A percentile compares a stretch with the other conserved stretches of the same genome.
These are phyloP conservation scores for Trematosphaeria pertusa DNA, from an alignment of 2,329 filamentous ascomycete species.

Conservation along the genomic window DNA sequence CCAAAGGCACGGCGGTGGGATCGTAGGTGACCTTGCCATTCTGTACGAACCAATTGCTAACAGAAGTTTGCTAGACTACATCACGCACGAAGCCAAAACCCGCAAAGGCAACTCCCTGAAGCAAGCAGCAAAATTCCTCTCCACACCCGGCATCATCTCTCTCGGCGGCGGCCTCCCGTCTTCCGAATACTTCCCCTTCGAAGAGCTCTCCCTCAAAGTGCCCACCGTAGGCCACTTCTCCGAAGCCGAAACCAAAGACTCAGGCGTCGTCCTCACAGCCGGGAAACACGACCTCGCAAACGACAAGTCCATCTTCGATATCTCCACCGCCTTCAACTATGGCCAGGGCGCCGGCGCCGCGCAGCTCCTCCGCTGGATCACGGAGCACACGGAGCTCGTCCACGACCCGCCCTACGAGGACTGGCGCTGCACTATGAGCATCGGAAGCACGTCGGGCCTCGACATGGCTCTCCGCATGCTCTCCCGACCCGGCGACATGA, in stretches of 20 bases:
- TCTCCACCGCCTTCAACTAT: constrained; percentile 92
- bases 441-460: constrained; percentile 85
- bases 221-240: constrained; percentile 74
- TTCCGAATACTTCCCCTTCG: constrained; percentile 90
- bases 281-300: constrained; percentile 84
- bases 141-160: constrained; percentile 84
- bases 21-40: constrained; percentile 64
- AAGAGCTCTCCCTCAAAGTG: constrained; percentile 76
- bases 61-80: constrained; percentile 44
- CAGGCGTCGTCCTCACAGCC: constrained; percentile 67
- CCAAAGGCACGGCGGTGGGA: constrained; percentile 85
- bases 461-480: constrained; percentile 88
- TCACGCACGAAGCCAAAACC: constrained; percentile 62
- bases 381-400: constrained; percentile 93
- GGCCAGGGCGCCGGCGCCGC: constrained; percentile 84
- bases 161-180: constrained; percentile 92
- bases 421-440: constrained; percentile 83
- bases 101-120: constrained; percentile 71
- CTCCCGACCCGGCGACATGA: constrained; percentile 73
- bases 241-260: constrained; percentile 68
- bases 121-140: constrained; percentile 78
- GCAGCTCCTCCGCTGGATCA: constrained; percentile 87
- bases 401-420: constrained; percentile 87
- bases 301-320: constrained; percentile 70
- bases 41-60: not conserved